A percentile compares a stretch with the other conserved stretches of the same genome.
phyloP scores from a whole-genome alignment of 2,329 filamentous ascomycete genomes.

The Neofusicoccum ribis region DNA sequence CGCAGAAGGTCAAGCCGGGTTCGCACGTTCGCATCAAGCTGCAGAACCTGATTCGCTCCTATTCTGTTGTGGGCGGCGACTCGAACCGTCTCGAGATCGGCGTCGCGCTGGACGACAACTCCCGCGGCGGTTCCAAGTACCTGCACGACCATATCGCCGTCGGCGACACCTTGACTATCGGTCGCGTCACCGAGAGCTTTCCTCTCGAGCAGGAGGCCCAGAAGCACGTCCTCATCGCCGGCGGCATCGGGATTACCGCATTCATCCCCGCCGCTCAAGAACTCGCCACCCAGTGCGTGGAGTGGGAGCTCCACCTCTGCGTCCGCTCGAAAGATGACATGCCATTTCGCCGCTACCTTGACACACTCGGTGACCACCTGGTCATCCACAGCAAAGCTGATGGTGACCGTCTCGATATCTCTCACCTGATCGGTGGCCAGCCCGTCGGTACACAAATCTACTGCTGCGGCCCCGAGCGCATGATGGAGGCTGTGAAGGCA shows the following conservation, averaged over 20 bases:
- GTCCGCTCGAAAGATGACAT: slow-evolving; percentile 55
- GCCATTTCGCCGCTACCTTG: slow-evolving; percentile 55
- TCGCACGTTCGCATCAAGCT: slow-evolving; percentile 60
- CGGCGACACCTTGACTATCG: slow-evolving; percentile 54
- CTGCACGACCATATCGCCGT: slow-evolving; percentile 52
- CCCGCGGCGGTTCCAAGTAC: slow-evolving; percentile 62
- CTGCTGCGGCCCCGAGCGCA: slow-evolving; percentile 59
- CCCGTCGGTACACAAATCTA: slow-evolving; percentile 61
- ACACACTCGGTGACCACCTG: slow-evolving; percentile 44
- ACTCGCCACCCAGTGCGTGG: slow-evolving; percentile 32
- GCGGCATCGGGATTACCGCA: slow-evolving; percentile 67
- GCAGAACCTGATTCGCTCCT: slow-evolving; percentile 56
- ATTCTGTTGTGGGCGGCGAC: slow-evolving; percentile 60
- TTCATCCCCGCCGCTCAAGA: slow-evolving; percentile 55
- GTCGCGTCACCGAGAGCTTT: slow-evolving; percentile 53
- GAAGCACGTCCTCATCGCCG: slow-evolving; percentile 63
- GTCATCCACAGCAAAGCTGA: slow-evolving; percentile 55
- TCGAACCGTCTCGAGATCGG: slow-evolving; percentile 57
- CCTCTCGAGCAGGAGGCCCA: slow-evolving; percentile 50
- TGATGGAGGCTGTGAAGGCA: slow-evolving; percentile 55
- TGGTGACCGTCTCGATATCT: slow-evolving; percentile 56
- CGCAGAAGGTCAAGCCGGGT: slow-evolving; percentile 45
- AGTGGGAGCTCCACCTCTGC: slow-evolving; percentile 60
- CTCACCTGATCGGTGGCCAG: slow-evolving; percentile 46
- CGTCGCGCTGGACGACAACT: slow-evolving; percentile 55